Percentiles rank a stretch among this genome's conserved stretches.
Conservation (phyloP, 192 early-diverging fungal genomes). For the Gamsiella multidivaricata region DNA sequence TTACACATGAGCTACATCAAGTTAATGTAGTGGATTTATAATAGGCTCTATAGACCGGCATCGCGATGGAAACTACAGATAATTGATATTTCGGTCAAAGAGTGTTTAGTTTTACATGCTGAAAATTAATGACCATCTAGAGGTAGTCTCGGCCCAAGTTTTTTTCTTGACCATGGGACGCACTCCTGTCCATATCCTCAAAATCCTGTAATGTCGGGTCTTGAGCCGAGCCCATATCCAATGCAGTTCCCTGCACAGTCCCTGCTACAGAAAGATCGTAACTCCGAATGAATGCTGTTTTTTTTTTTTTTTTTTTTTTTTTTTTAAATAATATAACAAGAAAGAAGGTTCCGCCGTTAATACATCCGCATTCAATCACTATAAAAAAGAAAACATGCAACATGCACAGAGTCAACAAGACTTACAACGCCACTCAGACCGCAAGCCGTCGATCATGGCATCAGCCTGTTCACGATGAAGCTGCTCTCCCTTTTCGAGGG, state of each 20-base stretch:
- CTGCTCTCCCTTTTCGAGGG: slow-evolving; percentile 17
- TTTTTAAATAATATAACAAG: not conserved
- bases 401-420: not conserved
- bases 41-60: too few species aligned
- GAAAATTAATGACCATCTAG: not conserved
- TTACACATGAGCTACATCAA: too few species aligned
- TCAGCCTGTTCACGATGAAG: slow-evolving; percentile 25
- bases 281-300: slow-evolving; percentile 29
- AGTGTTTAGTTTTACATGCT: too few species aligned
- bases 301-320: too few species aligned
- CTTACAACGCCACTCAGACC: slow-evolving; percentile 50
- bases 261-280: slow-evolving; percentile 20
- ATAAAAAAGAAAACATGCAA: not conserved
- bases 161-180: not conserved
- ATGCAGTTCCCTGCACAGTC: not conserved
- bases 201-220: slow-evolving; percentile 2
- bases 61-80: too few species aligned
- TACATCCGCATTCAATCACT: too few species aligned
- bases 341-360: not conserved
- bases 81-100: too few species aligned
- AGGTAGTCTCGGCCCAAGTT: slow-evolving; percentile 7
- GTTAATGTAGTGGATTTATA: too few species aligned
- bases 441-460: slow-evolving; percentile 17
- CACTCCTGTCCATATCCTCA: not conserved
- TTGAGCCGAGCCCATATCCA: not conserved